phyloP scores from a whole-genome alignment of 2,329 filamentous ascomycete genomes.

The Cladophialophora bantiana region DNA sequence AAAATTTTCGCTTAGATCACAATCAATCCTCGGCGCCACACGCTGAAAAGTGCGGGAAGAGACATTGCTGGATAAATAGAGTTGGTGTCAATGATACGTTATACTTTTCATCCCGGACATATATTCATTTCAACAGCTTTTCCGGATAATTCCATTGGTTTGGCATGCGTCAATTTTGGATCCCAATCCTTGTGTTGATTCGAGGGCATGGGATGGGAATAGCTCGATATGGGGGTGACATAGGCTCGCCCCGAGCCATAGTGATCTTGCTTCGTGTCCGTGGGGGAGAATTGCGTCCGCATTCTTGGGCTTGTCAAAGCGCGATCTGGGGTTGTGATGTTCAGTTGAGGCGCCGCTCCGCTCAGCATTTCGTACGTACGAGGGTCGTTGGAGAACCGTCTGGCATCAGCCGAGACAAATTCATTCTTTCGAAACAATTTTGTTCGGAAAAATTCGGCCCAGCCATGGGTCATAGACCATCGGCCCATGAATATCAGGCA shows the following conservation, averaged over 20 bases:
- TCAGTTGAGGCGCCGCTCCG: constrained; percentile 38
- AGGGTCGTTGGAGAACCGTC: constrained; percentile 64
- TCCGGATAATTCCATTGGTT: constrained; percentile 1
- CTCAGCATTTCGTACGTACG: constrained; percentile 81
- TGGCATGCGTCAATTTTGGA: constrained; percentile 34
- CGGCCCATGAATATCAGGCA: constrained; percentile 81
- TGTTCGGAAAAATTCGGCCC: constrained; percentile 70
- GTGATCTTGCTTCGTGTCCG: constrained; percentile 44
- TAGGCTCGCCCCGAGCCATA: constrained; percentile 56
- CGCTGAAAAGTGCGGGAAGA: constrained; percentile 16
- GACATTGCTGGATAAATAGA: not conserved
- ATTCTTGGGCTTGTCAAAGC: constrained; percentile 39
- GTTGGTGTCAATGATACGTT: not conserved
- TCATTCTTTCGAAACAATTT: constrained; percentile 67
- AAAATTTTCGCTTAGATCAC: constrained; percentile 7
- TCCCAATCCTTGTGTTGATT: constrained; percentile 40
- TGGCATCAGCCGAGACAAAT: constrained; percentile 87
- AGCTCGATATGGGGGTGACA: constrained; percentile 56
- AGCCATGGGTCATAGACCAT: constrained; percentile 83
- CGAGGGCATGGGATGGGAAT: constrained; percentile 56
- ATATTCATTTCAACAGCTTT: constrained; percentile 1
- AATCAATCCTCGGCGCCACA: constrained; percentile 14
- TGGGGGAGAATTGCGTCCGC: constrained; percentile 39
- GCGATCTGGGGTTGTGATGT: constrained; percentile 43
- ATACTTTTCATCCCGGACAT: not conserved